phyloP scores from a whole-genome alignment of 306 rosid species.

The Ceratonia siliqua region DNA sequence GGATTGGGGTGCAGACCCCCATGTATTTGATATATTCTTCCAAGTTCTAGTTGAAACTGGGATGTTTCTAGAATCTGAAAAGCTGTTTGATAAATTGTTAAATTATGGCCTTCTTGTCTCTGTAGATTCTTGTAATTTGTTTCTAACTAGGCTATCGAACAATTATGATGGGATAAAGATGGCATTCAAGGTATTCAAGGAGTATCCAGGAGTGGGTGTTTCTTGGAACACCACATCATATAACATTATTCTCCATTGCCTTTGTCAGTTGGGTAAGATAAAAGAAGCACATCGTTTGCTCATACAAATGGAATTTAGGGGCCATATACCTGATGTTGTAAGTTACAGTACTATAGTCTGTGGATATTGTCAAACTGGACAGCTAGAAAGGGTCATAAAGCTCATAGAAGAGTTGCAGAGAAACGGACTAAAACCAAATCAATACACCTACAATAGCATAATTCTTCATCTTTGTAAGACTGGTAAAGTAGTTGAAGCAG shows the following conservation, averaged over 20 bases:
- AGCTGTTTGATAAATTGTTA: constrained; percentile 58
- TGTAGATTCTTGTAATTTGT: constrained; percentile 77
- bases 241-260: constrained; percentile 64
- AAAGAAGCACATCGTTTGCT: constrained; percentile 77
- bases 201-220: constrained; percentile 67
- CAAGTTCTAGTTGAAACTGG: constrained; percentile 76
- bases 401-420: constrained; percentile 70
- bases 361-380: constrained; percentile 64
- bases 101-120: constrained; percentile 64
- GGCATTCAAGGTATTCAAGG: constrained; percentile 56
- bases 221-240: constrained; percentile 70
- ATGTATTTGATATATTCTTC: constrained; percentile 72
- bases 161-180: constrained; percentile 45
- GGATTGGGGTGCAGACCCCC: constrained; percentile 79
- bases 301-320: constrained; percentile 68
- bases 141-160: constrained; percentile 52
- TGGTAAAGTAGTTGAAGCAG: constrained; percentile 61
- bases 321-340: constrained; percentile 68
- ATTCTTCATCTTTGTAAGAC: constrained; percentile 60
- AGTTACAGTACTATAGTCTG: constrained; percentile 75
- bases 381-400: constrained; percentile 62
- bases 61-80: constrained; percentile 60
- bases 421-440: constrained; percentile 63
- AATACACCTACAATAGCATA: constrained; percentile 63
- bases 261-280: constrained; percentile 64